Percentiles rank a stretch among this genome's conserved stretches.
These are phyloP conservation scores for Cordyceps farinosa DNA, from an alignment of 2,329 filamentous ascomycete genomes.

Conservation along the genomic window DNA sequence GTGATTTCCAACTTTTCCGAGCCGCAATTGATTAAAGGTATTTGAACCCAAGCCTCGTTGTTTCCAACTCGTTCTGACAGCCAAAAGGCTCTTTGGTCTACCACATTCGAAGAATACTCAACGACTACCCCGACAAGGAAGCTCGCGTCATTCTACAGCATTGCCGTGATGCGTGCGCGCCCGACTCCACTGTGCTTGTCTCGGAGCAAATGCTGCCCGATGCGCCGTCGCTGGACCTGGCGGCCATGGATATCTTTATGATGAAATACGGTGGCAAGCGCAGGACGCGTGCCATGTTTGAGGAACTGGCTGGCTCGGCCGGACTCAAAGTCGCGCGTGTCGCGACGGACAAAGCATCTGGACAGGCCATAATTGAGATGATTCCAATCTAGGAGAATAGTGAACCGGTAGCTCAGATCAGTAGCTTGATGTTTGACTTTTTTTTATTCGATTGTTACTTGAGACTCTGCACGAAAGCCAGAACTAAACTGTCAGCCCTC, in stretches of 20 bases:
- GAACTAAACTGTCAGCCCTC: too few relatives aligned
- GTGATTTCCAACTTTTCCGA: constrained; percentile 23
- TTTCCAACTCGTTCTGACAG: background rate
- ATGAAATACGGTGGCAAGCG: constrained; percentile 3
- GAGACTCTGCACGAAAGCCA: too few relatives aligned
- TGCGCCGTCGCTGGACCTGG: background rate
- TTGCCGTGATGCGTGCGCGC: background rate
- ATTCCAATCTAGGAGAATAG: background rate
- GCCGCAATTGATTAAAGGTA: constrained; percentile 22
- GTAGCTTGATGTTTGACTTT: too few relatives aligned
- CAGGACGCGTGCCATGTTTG: background rate
- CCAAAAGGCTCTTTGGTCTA: constrained; percentile 34
- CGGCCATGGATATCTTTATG: background rate
- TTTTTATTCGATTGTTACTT: too few relatives aligned
- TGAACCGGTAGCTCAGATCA: too few relatives aligned
- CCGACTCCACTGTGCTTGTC: background rate
- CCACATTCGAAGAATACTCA: constrained; percentile 35
- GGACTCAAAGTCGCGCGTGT: background rate
- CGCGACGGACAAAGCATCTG: background rate
- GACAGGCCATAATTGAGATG: background rate
- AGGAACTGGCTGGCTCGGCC: background rate
- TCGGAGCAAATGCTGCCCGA: constrained; percentile 4
- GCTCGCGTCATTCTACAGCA: constrained; percentile 15
- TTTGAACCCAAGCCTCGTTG: background rate
- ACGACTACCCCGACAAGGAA: constrained; percentile 35